phyloP scores from a whole-genome alignment of 2,329 filamentous ascomycete species.

The Chalara sp. region DNA sequence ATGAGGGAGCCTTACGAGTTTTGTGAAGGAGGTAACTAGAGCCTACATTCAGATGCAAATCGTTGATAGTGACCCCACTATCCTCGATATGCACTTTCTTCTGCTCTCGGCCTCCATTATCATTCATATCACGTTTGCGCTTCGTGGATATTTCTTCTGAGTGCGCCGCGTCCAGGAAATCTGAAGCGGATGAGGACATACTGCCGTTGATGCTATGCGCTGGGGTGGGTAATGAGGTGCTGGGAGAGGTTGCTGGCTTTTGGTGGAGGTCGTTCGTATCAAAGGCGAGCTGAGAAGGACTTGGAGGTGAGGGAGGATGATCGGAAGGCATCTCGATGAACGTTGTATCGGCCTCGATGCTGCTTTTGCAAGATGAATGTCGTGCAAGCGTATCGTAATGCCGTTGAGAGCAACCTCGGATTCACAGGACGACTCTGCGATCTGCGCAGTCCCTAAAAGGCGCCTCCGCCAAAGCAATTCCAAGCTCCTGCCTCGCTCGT shows the following conservation, averaged over 20 bases:
- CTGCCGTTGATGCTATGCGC: conserved; percentile 56
- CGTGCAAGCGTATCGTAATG: not conserved
- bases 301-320: conserved; percentile 62
- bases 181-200: conserved; percentile 20
- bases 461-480: no score
- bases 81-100: conserved; percentile 60
- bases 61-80: conserved; percentile 54
- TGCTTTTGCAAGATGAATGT: conserved; percentile 1
- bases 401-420: no score
- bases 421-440: no score
- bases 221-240: conserved; percentile 48
- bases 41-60: conserved; percentile 60
- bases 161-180: conserved; percentile 4
- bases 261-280: conserved; percentile 35
- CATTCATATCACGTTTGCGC: conserved; percentile 53
- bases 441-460: no score
- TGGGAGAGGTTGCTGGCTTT: conserved; percentile 46
- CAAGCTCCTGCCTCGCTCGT: no score
- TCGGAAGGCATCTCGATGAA: conserved; percentile 46
- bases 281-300: conserved; percentile 53
- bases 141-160: conserved; percentile 51
- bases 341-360: no score
- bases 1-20: conserved; percentile 57
- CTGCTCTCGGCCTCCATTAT: conserved; percentile 46
- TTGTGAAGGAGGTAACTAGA: conserved; percentile 61